phyloP scores from a whole-genome alignment of 768 basidiomycete genomes.

The Paxillus ammoniavirescens region DNA sequence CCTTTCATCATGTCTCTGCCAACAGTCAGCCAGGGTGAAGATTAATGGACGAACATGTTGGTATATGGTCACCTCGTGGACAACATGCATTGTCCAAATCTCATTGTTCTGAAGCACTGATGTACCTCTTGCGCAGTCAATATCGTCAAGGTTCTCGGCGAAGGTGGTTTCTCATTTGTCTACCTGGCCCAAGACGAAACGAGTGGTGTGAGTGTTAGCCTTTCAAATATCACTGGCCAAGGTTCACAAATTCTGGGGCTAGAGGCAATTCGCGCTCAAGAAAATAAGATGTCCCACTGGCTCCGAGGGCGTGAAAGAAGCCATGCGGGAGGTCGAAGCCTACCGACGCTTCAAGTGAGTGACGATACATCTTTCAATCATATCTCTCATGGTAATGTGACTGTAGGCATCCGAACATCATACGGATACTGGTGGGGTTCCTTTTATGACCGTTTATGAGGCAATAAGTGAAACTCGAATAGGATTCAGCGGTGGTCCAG shows the following conservation, averaged over 20 bases:
- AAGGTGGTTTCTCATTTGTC: slow-evolving; percentile 94
- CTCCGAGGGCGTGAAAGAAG: slow-evolving; percentile 83
- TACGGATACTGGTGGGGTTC: slow-evolving; percentile 74
- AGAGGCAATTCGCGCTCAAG: slow-evolving; percentile 94
- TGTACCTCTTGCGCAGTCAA: slow-evolving; percentile 51
- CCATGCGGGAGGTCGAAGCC: slow-evolving; percentile 88
- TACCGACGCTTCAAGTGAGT: slow-evolving; percentile 91
- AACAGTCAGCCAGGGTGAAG: slow-evolving; percentile 84
- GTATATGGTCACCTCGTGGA: slow-evolving; percentile 28
- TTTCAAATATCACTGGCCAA: background rate
- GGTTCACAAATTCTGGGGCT: slow-evolving; percentile 7
- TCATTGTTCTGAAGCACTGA: slow-evolving; percentile 1
- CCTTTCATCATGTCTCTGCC: slow-evolving; percentile 76
- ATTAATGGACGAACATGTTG: slow-evolving; percentile 93
- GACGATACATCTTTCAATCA: background rate
- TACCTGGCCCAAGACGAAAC: slow-evolving; percentile 85
- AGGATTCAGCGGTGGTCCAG: slow-evolving; percentile 95
- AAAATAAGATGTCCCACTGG: slow-evolving; percentile 94
- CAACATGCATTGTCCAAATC: slow-evolving; percentile 3
- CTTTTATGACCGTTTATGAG: background rate
- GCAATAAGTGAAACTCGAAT: slow-evolving; percentile 1
- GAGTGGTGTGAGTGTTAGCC: slow-evolving; percentile 60
- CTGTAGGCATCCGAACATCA: slow-evolving; percentile 90
- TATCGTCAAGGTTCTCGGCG: slow-evolving; percentile 89
- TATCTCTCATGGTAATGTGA: background rate